Evolutionary conservation across 352 stramenopile genomes (phyloP), one percentile per base, ranked within the genome.

Genomic region (Phytophthora colocasiae): DNA sequence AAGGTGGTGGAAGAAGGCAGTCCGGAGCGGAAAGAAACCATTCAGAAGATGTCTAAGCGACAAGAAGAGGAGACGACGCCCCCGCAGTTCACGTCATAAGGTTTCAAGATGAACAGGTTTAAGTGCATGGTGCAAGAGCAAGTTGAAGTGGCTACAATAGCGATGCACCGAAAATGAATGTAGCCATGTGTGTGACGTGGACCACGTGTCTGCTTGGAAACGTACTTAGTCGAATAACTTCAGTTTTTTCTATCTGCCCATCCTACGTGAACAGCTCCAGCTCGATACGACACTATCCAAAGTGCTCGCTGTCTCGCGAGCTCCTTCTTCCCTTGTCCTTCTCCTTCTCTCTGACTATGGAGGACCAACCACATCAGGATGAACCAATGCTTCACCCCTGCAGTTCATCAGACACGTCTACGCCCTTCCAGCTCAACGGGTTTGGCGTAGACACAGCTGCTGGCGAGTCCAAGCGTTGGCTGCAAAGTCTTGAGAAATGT

Each of bases 51-150:
- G 38, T 67, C 83, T 11, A 89, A 88, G 70, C 78, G 14, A 0
- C 82, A 91, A 66, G 79, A 85, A 45, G 82, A 91, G 41, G 82
- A 93, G 59, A 93, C 85, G 29, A 93, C 85, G 27, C 83, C 64
- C 2, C 78, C 71, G 2, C 47, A 66, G 19, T 89, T 74, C 45
- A 66, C 39, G 24, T 73, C 57, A 36, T 66, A 38, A 68, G 52
- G 14, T 14, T 19, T 19, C 5, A 58, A 27, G 32, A 11, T 10
- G n/a, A 47, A 7, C 29, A 34, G 29, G 29, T 2, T 34, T 2
- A 34, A 36, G 31, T 36, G 9, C 31, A 36, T 36, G 31, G 8
- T 14, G 31, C 29, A 34, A 36, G 19, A 47, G 36, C 47, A 61
- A 26, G 61, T 58, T 64, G 44, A 57, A 69, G 51, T n/a, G 27